A percentile compares a stretch with the other conserved stretches of the same genome.
Evolutionary conservation across 495 filamentous ascomycete genomes (phyloP).

Genomic region (Cryomyces antarcticus): DNA sequence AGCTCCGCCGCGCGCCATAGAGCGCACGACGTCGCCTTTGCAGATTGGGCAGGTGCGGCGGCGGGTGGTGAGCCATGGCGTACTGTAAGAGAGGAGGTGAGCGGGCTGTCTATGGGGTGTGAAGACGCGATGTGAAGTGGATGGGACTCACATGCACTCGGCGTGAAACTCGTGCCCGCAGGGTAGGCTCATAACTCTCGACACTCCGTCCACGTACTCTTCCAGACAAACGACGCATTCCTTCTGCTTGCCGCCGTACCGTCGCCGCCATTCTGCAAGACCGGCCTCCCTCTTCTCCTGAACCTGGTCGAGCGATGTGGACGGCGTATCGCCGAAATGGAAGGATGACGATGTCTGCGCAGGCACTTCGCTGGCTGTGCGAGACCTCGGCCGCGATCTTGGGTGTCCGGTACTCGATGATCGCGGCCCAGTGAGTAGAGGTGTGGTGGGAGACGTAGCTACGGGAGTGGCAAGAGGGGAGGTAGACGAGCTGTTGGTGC

Average conservation of each 20-base stretch:
- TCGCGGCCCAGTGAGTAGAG: slow-evolving; percentile 35
- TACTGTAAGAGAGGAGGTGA: slow-evolving; percentile 32
- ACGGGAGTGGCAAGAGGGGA: slow-evolving; percentile 33
- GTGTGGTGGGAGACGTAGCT: slow-evolving; percentile 51
- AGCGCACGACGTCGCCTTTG: slow-evolving; percentile 82
- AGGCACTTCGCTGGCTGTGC: slow-evolving; percentile 35
- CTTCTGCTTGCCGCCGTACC: slow-evolving; percentile 68
- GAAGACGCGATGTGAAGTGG: neutral
- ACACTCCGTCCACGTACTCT: slow-evolving; percentile 90
- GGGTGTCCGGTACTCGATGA: slow-evolving; percentile 8
- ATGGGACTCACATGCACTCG: slow-evolving; percentile 81
- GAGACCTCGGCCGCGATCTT: slow-evolving; percentile 37
- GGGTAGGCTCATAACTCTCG: slow-evolving; percentile 89
- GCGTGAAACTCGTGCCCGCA: slow-evolving; percentile 97
- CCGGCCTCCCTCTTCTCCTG: slow-evolving; percentile 30
- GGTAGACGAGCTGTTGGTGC: slow-evolving; percentile 32
- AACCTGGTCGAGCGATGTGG: slow-evolving; percentile 8
- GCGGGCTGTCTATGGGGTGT: slow-evolving; percentile 8
- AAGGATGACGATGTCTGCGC: slow-evolving; percentile 11
- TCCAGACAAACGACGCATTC: slow-evolving; percentile 97
- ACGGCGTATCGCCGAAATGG: slow-evolving; percentile 3
- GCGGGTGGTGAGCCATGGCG: slow-evolving; percentile 91
- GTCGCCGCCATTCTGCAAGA: slow-evolving; percentile 44
- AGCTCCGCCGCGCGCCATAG: slow-evolving; percentile 28
- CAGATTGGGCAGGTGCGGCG: slow-evolving; percentile 94